Evolutionary conservation across 2,329 filamentous ascomycete species (phyloP).

Genomic region (Phyllosticta citriasiana): DNA sequence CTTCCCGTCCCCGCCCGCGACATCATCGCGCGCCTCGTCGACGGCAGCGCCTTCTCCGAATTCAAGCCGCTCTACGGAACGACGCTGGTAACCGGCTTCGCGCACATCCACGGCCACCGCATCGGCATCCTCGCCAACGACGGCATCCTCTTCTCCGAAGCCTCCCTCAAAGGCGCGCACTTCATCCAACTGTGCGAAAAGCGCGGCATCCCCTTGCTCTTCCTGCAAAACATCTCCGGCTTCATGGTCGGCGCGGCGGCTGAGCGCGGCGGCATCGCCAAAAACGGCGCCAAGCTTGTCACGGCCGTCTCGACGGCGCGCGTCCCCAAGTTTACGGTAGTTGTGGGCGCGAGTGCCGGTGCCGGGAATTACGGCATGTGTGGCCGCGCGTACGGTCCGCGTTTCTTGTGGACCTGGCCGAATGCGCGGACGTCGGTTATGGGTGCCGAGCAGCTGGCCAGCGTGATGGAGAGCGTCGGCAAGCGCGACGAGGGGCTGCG

Average conservation of each 20-base stretch:
- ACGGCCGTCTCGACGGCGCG: conserved; percentile 89
- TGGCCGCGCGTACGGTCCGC: conserved; percentile 81
- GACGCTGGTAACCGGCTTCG: conserved; percentile 84
- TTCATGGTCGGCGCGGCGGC: conserved; percentile 97
- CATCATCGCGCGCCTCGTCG: conserved; percentile 85
- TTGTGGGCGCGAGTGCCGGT: conserved; percentile 86
- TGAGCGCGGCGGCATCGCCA: conserved; percentile 90
- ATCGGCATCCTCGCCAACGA: conserved; percentile 95
- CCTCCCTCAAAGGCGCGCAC: conserved; percentile 86
- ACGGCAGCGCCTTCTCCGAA: conserved; percentile 80
- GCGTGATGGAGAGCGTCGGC: conserved; percentile 92
- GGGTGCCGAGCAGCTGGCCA: conserved; percentile 83
- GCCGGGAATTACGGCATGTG: conserved; percentile 99
- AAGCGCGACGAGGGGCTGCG: conserved; percentile 73
- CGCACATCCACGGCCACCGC: conserved; percentile 75
- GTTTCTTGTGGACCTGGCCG: conserved; percentile 95
- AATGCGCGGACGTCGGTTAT: conserved; percentile 95
- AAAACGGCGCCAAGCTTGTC: conserved; percentile 94
- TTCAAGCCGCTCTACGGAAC: conserved; percentile 89
- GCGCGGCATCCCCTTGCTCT: conserved; percentile 79
- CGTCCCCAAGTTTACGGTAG: conserved; percentile 93
- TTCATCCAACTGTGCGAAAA: conserved; percentile 94
- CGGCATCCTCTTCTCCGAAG: conserved; percentile 84
- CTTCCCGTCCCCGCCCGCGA: conserved; percentile 79
- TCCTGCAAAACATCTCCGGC: conserved; percentile 92